Conservation (phyloP, 2,329 filamentous ascomycete genomes). For the Aspergillus ruber region DNA sequence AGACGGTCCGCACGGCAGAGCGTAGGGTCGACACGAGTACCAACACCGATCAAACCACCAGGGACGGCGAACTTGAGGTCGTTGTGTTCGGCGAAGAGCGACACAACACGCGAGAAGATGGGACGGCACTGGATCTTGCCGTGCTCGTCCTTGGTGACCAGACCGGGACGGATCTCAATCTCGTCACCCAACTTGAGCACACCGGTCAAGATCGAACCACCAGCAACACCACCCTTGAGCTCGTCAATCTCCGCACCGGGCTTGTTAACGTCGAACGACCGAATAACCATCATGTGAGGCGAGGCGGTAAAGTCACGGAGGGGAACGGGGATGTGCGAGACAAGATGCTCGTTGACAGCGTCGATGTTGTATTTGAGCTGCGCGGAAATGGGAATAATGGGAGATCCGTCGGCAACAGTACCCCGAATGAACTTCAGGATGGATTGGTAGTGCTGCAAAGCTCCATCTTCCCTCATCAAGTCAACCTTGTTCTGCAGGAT, state of each 20-base stretch:
- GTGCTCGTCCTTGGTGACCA: constrained; percentile 89
- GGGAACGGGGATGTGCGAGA: constrained; percentile 90
- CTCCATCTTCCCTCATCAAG: constrained; percentile 92
- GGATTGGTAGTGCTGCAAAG: constrained; percentile 88
- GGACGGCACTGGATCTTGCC: constrained; percentile 94
- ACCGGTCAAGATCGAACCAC: constrained; percentile 93
- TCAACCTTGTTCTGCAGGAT: constrained; percentile 99
- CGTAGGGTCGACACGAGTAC: constrained; percentile 93
- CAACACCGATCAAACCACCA: constrained; percentile 95
- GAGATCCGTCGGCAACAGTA: constrained; percentile 89
- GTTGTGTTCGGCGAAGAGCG: constrained; percentile 95
- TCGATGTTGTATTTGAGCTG: constrained; percentile 99
- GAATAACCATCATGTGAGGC: constrained; percentile 98
- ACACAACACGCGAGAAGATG: constrained; percentile 91
- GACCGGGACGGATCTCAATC: constrained; percentile 98
- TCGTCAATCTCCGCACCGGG: constrained; percentile 98
- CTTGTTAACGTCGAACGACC: constrained; percentile 99
- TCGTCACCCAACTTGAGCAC: constrained; percentile 95
- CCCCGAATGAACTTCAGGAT: constrained; percentile 98
- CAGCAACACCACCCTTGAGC: constrained; percentile 95
- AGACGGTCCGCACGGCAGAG: constrained; percentile 98
- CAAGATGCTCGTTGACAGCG: constrained; percentile 91
- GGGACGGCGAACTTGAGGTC: constrained; percentile 97
- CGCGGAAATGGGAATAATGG: constrained; percentile 93
- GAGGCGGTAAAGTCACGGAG: constrained; percentile 83